Conservation (phyloP, 75 land plant species). For the Selaginella moellendorffii region DNA sequence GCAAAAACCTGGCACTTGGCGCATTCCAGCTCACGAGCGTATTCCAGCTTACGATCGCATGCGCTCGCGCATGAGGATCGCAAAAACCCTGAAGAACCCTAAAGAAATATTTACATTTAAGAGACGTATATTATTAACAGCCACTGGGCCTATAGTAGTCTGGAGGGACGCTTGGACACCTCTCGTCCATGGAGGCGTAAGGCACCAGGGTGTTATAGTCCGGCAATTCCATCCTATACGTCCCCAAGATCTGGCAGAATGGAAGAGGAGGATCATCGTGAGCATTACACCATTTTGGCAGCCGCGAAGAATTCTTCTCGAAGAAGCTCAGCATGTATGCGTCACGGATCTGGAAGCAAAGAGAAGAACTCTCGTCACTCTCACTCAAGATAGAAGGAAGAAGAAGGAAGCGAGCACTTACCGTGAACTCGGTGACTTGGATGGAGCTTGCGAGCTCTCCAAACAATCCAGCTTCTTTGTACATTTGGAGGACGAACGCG, state of each 20-base stretch:
- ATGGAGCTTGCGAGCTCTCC: slow-evolving; percentile 45
- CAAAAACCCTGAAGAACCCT: too few relatives aligned
- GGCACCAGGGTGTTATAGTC: slow-evolving; percentile 70
- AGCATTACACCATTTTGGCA: slow-evolving; percentile 89
- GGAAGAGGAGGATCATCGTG: slow-evolving; percentile 46
- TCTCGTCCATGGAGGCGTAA: slow-evolving; percentile 82
- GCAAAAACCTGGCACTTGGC: too few relatives aligned
- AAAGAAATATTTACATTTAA: too few relatives aligned
- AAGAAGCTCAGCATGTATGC: slow-evolving; percentile 80
- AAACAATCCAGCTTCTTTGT: slow-evolving; percentile 87
- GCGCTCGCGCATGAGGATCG: too few relatives aligned
- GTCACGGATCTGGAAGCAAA: slow-evolving; percentile 64
- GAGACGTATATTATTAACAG: too few relatives aligned
- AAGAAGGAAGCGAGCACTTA: too few relatives aligned
- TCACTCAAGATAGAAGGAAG: too few relatives aligned
- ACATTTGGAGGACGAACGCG: slow-evolving; percentile 85
- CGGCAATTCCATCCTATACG: slow-evolving; percentile 85
- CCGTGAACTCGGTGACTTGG: slow-evolving; percentile 97
- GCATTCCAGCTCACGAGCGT: too few relatives aligned
- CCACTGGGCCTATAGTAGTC: slow-evolving; percentile 35
- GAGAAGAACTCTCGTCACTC: not conserved
- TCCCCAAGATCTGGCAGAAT: slow-evolving; percentile 71
- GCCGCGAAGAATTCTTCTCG: slow-evolving; percentile 48
- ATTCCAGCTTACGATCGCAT: too few relatives aligned
- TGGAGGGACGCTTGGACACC: slow-evolving; percentile 77